These are phyloP conservation scores for Botrytis galanthina DNA, from an alignment of 2,329 filamentous ascomycete genomes.

Conservation along the genomic window DNA sequence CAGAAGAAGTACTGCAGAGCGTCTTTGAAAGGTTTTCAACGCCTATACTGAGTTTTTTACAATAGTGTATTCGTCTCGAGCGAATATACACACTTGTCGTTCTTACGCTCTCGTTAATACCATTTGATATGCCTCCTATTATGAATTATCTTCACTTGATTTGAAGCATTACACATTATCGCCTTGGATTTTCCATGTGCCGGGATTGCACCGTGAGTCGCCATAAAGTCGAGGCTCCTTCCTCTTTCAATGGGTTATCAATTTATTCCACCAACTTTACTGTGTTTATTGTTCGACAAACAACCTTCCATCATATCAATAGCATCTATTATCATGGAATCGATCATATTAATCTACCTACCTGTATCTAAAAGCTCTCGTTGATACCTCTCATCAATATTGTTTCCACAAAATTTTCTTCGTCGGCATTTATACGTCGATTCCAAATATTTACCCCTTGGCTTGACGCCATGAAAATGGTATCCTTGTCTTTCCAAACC, in stretches of 20 bases:
- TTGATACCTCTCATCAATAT: neutral
- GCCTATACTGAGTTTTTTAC: neutral
- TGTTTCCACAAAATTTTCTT: neutral
- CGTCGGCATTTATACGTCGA: neutral
- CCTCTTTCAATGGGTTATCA: neutral
- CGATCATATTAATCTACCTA: neutral
- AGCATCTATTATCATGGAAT: neutral
- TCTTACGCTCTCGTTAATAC: neutral
- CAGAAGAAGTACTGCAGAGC: neutral
- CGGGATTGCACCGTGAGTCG: neutral
- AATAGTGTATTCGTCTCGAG: neutral
- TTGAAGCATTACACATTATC: neutral
- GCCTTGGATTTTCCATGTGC: neutral
- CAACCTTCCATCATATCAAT: neutral
- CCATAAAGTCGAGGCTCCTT: neutral
- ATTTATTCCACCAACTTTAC: neutral
- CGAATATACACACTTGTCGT: neutral
- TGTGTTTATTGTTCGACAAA: neutral
- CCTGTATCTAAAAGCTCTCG: neutral
- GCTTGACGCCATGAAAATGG: rapidly evolving
- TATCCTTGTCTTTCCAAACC: neutral
- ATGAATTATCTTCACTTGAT: neutral
- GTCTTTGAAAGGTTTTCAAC: neutral
- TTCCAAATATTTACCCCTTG: neutral
- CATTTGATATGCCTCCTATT: neutral